phyloP scores from a whole-genome alignment of 2,329 filamentous ascomycete species.

The Colletotrichum melonis region DNA sequence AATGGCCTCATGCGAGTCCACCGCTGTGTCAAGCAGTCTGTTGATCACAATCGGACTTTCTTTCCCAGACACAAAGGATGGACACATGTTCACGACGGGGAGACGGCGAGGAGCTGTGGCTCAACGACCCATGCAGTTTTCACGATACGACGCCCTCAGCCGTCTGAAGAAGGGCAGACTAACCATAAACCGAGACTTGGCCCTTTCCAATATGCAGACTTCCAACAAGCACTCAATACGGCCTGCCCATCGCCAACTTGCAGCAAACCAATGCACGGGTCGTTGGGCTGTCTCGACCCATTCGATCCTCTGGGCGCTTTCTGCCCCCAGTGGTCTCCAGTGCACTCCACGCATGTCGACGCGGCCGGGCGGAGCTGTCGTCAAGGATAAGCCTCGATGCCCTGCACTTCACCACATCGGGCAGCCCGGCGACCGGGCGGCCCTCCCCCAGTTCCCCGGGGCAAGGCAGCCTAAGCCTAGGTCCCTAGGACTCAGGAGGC shows the following conservation, averaged over 20 bases:
- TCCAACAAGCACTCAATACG: neutral
- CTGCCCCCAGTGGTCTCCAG: neutral
- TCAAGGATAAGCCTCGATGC: neutral
- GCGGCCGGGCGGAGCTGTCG: conserved; percentile 7
- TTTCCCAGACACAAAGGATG: neutral
- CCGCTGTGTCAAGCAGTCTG: neutral
- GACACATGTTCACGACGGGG: neutral
- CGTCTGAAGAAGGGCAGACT: neutral
- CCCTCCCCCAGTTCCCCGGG: conserved; percentile 22
- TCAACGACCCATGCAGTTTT: neutral
- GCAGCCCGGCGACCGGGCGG: conserved; percentile 5
- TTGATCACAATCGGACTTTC: neutral
- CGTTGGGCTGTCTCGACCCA: neutral
- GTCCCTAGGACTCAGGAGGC: no score
- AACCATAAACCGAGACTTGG: conserved; percentile 2
- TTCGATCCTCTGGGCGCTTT: neutral
- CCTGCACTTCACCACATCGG: conserved; percentile 10
- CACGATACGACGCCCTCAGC: neutral
- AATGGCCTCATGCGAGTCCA: conserved; percentile 3
- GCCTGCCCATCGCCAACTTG: neutral
- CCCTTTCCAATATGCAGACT: neutral
- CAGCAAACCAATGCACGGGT: neutral
- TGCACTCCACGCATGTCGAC: neutral
- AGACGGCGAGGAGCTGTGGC: neutral
- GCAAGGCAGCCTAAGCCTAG: neutral